phyloP scores from a whole-genome alignment of 352 stramenopile genomes.

The Phytophthora palmivora region DNA sequence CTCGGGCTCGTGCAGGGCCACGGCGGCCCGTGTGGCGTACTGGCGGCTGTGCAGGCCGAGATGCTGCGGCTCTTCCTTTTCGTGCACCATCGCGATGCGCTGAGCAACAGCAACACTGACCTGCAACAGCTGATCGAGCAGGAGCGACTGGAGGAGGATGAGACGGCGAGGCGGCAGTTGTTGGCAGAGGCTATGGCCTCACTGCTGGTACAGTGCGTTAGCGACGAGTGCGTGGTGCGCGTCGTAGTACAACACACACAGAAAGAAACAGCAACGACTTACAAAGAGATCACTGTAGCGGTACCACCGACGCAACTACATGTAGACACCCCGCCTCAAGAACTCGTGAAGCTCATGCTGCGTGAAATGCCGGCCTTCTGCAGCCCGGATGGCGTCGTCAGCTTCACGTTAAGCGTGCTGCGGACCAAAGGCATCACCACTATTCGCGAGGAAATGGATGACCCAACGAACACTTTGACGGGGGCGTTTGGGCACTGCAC shows the following conservation, averaged over 20 bases:
- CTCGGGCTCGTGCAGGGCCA: conserved; percentile 79
- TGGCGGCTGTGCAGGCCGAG: conserved; percentile 82
- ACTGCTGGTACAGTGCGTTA: conserved; percentile 38
- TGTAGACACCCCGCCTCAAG: conserved; percentile 5
- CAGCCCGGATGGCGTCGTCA: conserved; percentile 63
- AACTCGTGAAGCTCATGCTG: conserved; percentile 26
- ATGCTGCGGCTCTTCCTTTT: conserved; percentile 70
- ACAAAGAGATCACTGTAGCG: conserved; percentile 22
- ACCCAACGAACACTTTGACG: conserved; percentile 60
- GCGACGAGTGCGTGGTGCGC: conserved; percentile 21
- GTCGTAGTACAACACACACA: conserved; percentile 33
- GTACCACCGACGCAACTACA: background rate
- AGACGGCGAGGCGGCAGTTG: conserved; percentile 21
- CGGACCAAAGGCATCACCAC: conserved; percentile 53
- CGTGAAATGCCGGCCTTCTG: conserved; percentile 39
- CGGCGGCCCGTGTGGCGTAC: conserved; percentile 82
- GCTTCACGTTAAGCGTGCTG: conserved; percentile 75
- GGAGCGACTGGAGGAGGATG: conserved; percentile 16
- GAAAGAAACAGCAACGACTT: conserved; percentile 1
- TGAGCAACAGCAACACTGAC: conserved; percentile 1
- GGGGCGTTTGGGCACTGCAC: conserved; percentile 82
- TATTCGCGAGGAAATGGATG: conserved; percentile 82
- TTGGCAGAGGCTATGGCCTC: conserved; percentile 44
- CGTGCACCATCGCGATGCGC: conserved; percentile 20
- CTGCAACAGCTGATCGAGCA: conserved; percentile 24